These are phyloP conservation scores for Eutreptiella sp. DNA, from an alignment of 208 protist species.

Conservation along the genomic window DNA sequence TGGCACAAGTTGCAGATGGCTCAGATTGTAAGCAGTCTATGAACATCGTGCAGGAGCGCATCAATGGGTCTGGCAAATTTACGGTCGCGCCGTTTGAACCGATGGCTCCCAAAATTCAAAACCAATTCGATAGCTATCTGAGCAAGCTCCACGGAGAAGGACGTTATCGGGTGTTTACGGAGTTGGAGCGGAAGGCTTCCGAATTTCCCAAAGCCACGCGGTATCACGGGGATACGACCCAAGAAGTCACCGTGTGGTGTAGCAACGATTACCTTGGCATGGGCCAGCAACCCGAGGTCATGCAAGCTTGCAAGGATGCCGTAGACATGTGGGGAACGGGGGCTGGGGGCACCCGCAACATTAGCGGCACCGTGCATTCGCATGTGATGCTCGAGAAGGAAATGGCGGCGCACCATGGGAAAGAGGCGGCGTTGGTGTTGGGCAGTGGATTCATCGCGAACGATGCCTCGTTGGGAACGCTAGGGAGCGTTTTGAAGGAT, in stretches of 20 bases:
- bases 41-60: too few relatives aligned
- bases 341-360: conserved; percentile 76
- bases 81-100: too few relatives aligned
- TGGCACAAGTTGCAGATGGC: too few relatives aligned
- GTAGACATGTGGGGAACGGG: conserved; percentile 55
- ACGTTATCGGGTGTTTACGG: conserved; percentile 25
- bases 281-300: conserved; percentile 58
- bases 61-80: too few relatives aligned
- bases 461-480: conserved; percentile 67
- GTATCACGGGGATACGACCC: neutral
- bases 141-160: conserved; percentile 14
- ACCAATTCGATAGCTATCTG: conserved; percentile 15
- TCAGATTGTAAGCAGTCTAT: too few relatives aligned
- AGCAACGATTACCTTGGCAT: conserved; percentile 81
- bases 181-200: conserved; percentile 1
- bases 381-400: conserved; percentile 74
- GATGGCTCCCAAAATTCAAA: too few relatives aligned
- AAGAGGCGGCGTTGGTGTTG: conserved; percentile 89
- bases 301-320: conserved; percentile 43
- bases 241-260: conserved; percentile 69
- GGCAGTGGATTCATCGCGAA: conserved; percentile 84
- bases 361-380: conserved; percentile 56
- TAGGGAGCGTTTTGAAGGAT: conserved; percentile 48
- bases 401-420: conserved; percentile 81
- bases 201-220: conserved; percentile 22